A percentile compares a stretch with the other conserved stretches of the same genome.
phyloP scores from a whole-genome alignment of 2,329 filamentous ascomycete species.

The Epichloe typhina region DNA sequence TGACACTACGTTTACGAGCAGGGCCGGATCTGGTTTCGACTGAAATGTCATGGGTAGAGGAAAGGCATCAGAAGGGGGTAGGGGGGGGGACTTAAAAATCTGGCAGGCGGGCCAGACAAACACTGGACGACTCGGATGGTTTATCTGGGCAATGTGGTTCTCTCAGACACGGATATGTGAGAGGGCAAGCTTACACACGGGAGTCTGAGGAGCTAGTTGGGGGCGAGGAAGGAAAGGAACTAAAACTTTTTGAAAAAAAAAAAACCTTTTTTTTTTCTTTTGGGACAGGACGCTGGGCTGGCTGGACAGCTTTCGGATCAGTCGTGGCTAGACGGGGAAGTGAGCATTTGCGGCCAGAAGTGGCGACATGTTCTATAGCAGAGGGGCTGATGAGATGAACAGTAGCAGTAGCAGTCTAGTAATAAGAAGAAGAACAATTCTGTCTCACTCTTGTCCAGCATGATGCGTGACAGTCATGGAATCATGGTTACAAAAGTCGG shows the following conservation, averaged over 20 bases:
- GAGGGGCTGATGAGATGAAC: constrained; percentile 2
- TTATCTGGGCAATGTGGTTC: neutral
- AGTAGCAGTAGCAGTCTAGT: constrained; percentile 2
- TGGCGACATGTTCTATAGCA: neutral
- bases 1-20: constrained; percentile 17
- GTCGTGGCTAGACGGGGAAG: neutral
- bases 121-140: neutral
- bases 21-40: neutral
- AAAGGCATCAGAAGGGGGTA: neutral
- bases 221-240: constrained; percentile 8
- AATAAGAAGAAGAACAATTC: neutral
- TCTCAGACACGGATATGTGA: neutral
- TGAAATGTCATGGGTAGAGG: neutral
- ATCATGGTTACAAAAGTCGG: too few relatives aligned
- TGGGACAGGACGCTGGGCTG: constrained; percentile 11
- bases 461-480: neutral
- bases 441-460: neutral
- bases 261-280: constrained; percentile 10
- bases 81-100: neutral
- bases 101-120: neutral
- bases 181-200: neutral
- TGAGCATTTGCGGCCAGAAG: neutral
- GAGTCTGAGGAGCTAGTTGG: neutral
- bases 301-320: constrained; percentile 8
- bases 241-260: constrained; percentile 16